Evolutionary conservation across 805 yeast genomes (phyloP).

Genomic region (Yamadazyma phyllophila): DNA sequence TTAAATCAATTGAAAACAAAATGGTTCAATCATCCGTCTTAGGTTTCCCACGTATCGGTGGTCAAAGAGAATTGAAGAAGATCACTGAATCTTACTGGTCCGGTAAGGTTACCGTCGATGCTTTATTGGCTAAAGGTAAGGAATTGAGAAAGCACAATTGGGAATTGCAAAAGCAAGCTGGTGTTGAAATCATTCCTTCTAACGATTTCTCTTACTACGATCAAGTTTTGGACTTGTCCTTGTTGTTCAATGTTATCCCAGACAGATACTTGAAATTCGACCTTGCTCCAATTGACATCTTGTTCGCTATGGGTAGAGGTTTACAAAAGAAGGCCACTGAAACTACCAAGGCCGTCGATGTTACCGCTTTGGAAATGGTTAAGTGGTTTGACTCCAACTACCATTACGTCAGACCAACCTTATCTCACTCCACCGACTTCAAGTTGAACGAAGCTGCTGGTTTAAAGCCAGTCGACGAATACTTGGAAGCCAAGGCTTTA

Average conservation of each 20-base stretch:
- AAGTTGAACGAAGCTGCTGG: constrained; percentile 75
- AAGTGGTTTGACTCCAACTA: constrained; percentile 99
- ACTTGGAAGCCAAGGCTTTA: constrained; percentile 93
- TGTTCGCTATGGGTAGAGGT: constrained; percentile 99
- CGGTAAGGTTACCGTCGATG: constrained; percentile 86
- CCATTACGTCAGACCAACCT: constrained; percentile 99
- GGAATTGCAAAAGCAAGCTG: constrained; percentile 96
- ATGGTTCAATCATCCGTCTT: constrained; percentile 97
- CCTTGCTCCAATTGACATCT: constrained; percentile 83
- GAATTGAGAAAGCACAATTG: constrained; percentile 94
- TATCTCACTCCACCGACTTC: constrained; percentile 91
- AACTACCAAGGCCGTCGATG: constrained; percentile 86
- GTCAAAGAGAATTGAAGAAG: constrained; percentile 98
- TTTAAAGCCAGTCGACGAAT: constrained; percentile 95
- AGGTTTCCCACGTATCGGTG: constrained; percentile 99
- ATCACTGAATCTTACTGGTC: constrained; percentile 99
- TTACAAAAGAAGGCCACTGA: constrained; percentile 95
- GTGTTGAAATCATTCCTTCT: constrained; percentile 95
- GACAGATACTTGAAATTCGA: constrained; percentile 93
- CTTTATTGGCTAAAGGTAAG: constrained; percentile 88
- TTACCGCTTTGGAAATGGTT: constrained; percentile 98
- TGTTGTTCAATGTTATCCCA: constrained; percentile 93
- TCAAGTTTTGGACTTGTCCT: constrained; percentile 90
- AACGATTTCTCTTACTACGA: constrained; percentile 98
- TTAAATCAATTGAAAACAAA: constrained; percentile 19